Base-by-base conservation (phyloP, 192 early-diverging fungal species). In the Coemansia biformis region DNA sequence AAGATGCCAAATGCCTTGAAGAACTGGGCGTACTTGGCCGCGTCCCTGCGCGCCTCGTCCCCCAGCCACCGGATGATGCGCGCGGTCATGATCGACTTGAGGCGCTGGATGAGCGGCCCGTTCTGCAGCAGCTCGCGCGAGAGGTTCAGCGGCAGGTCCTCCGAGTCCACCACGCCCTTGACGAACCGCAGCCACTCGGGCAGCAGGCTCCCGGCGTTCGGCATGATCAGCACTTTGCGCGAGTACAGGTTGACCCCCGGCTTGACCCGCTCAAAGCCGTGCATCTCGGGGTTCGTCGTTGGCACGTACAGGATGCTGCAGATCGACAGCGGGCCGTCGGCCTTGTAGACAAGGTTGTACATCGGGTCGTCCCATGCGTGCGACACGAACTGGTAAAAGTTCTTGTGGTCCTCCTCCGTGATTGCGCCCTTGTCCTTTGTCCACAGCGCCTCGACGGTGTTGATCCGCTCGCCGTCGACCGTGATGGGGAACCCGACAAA, bases 401-500 rank as follows among this genome's bases (percentile, higher is more conserved):
- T 80, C 12, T 84, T 66, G 77, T 99, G 95, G 50, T 99, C 94
- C 10, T 78, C 75, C 2, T 82, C 83, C 10, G 77, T 77, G 37
- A 99, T 80, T 2, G 86, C 77, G 52, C 76, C 83, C 38, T 90
- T 83, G 36, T 77, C 74, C 46, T 93, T 87, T 36, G 86, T 83
- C 96, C 96, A 98, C 54, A 98, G 81, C 38, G 96, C 93, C 77
- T 94, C 92, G 57, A 91, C 80, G 17, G 84, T 78, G 75, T 99
- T 97, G 58, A 93, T 78, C 40, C 82, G 78, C 33, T 89, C 82
- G 79, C 91, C 94, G 51, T 86, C 69, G 9, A 79, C 82, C 30
- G 86, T 38, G 66, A 99, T 98, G n/a, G 93, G 93, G 77, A 98
- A 99, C 36, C 86, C 93, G 63, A 98, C 93, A 75, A 96, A 98